Percentiles rank a stretch among this genome's conserved stretches.
Evolutionary conservation across 306 rosid species (phyloP).

Genomic region (Pyrus pyrifolia): DNA sequence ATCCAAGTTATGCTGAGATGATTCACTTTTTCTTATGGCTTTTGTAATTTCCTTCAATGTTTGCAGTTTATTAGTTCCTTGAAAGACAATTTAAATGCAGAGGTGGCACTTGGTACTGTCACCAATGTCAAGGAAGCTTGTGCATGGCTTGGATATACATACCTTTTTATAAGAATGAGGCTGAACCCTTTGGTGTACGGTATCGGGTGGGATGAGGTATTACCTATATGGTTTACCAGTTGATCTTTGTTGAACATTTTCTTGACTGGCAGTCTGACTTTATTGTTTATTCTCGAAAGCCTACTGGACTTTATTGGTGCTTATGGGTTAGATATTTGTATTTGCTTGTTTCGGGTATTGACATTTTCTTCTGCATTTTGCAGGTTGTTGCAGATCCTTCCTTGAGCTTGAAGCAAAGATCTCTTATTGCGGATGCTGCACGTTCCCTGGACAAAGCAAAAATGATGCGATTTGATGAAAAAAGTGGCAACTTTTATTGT

Average conservation of each 20-base stretch:
- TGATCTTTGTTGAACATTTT: neutral
- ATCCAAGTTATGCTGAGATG: neutral
- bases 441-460: constrained; percentile 93
- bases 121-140: constrained; percentile 98
- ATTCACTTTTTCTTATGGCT: neutral
- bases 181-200: constrained; percentile 93
- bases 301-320: neutral
- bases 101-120: constrained; percentile 96
- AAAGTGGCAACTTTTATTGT: constrained; percentile 96
- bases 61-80: constrained; percentile 85
- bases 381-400: constrained; percentile 92
- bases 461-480: constrained; percentile 99
- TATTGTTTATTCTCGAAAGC: no score
- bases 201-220: constrained; percentile 96
- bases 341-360: constrained; percentile 5
- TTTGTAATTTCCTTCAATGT: constrained; percentile 2
- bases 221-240: neutral
- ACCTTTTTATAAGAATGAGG: constrained; percentile 94
- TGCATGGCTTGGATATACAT: constrained; percentile 98
- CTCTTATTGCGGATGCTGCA: constrained; percentile 86
- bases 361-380: constrained; percentile 15
- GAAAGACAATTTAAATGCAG: constrained; percentile 97
- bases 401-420: constrained; percentile 79
- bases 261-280: neutral
- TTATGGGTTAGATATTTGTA: constrained; percentile 11